A percentile compares a stretch with the other conserved stretches of the same genome.
Conservation (phyloP, 2,329 filamentous ascomycete species). For the Fonsecaea pedrosoi region DNA sequence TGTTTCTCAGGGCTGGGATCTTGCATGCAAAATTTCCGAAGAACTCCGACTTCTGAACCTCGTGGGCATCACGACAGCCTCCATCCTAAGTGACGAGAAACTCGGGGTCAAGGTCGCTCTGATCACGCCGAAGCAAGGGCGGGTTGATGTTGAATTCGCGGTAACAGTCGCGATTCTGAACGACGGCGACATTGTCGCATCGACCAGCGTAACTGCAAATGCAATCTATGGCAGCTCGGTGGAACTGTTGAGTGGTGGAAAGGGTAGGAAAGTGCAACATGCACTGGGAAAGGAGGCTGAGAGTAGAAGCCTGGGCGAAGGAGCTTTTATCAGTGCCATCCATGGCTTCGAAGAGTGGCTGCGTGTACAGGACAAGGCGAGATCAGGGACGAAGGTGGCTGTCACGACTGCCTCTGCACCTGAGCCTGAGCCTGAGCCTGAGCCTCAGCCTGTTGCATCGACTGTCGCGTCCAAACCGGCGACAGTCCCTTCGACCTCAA, state of each 20-base stretch:
- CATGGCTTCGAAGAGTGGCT: conserved; percentile 40
- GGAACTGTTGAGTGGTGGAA: conserved; percentile 31
- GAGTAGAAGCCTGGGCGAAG: conserved; percentile 36
- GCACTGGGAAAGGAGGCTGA: conserved; percentile 39
- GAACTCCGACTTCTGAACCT: conserved; percentile 54
- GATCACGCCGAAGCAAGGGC: conserved; percentile 32
- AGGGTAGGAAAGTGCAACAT: conserved; percentile 38
- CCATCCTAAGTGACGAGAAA: conserved; percentile 41
- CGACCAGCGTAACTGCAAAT: conserved; percentile 33
- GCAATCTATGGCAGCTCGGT: conserved; percentile 32
- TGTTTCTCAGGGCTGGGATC: conserved; percentile 53
- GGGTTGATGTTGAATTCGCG: conserved; percentile 39
- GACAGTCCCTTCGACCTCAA: background rate
- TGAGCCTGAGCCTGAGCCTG: conserved; percentile 11
- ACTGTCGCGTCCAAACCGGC: background rate
- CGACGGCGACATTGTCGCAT: conserved; percentile 35
- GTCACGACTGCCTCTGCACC: background rate
- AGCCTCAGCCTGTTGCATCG: background rate
- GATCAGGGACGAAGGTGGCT: conserved; percentile 19
- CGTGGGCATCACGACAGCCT: conserved; percentile 51
- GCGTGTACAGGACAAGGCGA: conserved; percentile 28
- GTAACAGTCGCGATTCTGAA: conserved; percentile 33
- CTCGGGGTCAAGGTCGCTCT: conserved; percentile 37
- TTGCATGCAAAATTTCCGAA: conserved; percentile 49
- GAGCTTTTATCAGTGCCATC: conserved; percentile 37